Evolutionary conservation across 306 rosid species (phyloP).

Genomic region (Rubus idaeus): DNA sequence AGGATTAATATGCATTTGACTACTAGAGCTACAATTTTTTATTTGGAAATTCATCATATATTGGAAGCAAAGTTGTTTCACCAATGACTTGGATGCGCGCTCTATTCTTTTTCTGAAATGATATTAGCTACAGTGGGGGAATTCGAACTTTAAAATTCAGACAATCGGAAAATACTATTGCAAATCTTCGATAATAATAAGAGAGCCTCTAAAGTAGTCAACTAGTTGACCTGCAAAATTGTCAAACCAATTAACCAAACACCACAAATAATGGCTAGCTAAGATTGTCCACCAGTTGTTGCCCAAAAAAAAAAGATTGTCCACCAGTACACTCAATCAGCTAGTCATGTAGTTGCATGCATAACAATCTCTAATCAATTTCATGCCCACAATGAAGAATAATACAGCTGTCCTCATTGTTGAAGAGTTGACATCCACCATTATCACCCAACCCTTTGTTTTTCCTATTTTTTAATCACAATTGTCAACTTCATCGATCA

Average conservation of each 20-base stretch:
- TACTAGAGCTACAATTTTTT: too few relatives aligned
- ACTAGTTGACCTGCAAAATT: not conserved
- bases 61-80: too few relatives aligned
- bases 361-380: not conserved
- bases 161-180: too few relatives aligned
- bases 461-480: too few relatives aligned
- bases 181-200: not conserved
- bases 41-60: too few relatives aligned
- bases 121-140: too few relatives aligned
- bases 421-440: not conserved
- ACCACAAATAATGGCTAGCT: not conserved
- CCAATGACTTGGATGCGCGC: too few relatives aligned
- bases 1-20: too few relatives aligned
- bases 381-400: not conserved
- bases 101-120: too few relatives aligned
- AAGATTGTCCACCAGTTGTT: not conserved
- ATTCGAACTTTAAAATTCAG: too few relatives aligned
- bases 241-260: not conserved
- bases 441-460: not conserved
- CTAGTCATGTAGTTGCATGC: not conserved
- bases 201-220: not conserved
- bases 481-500: not conserved
- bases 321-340: not conserved
- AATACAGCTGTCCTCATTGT: not conserved
- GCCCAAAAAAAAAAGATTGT: too few relatives aligned